Conservation (phyloP, 2,329 filamentous ascomycete species). For the Botrytis tulipae region DNA sequence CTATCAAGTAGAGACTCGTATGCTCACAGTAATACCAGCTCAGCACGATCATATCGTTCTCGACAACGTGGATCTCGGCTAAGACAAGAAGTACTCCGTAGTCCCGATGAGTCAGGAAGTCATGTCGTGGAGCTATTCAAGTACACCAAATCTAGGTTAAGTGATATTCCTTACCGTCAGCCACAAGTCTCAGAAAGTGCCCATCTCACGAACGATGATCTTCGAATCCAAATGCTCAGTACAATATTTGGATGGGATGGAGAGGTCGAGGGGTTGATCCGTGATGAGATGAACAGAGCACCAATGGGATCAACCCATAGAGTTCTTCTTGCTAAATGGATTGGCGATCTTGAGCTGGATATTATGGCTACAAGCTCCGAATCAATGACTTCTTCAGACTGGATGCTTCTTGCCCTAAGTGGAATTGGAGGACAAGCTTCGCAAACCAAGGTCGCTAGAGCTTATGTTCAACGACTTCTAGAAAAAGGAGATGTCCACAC, state of each 20-base stretch:
- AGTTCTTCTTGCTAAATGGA: slow-evolving; percentile 87
- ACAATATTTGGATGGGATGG: slow-evolving; percentile 95
- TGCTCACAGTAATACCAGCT: slow-evolving; percentile 50
- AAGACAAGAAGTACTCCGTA: slow-evolving; percentile 75
- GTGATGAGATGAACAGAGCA: slow-evolving; percentile 79
- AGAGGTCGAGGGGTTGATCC: slow-evolving; percentile 76
- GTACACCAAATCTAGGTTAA: slow-evolving; percentile 75
- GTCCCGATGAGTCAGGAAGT: slow-evolving; percentile 66
- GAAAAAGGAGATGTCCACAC: slow-evolving; percentile 90
- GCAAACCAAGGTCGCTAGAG: slow-evolving; percentile 85
- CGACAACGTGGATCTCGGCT: slow-evolving; percentile 61
- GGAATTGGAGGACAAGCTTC: slow-evolving; percentile 76
- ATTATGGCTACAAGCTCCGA: slow-evolving; percentile 77
- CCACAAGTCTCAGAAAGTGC: slow-evolving; percentile 57
- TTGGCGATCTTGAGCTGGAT: slow-evolving; percentile 80
- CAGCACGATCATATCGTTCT: slow-evolving; percentile 44
- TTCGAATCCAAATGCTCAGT: slow-evolving; percentile 85
- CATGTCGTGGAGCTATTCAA: slow-evolving; percentile 76
- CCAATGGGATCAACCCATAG: slow-evolving; percentile 70
- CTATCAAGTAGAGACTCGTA: slow-evolving; percentile 49
- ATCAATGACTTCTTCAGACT: slow-evolving; percentile 90
- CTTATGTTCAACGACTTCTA: slow-evolving; percentile 85
- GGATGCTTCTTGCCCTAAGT: slow-evolving; percentile 92
- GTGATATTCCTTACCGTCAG: slow-evolving; percentile 78
- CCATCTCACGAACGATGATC: slow-evolving; percentile 70